A percentile compares a stretch with the other conserved stretches of the same genome.
phyloP scores from a whole-genome alignment of 805 yeast species.

The Candida xyloterini region DNA sequence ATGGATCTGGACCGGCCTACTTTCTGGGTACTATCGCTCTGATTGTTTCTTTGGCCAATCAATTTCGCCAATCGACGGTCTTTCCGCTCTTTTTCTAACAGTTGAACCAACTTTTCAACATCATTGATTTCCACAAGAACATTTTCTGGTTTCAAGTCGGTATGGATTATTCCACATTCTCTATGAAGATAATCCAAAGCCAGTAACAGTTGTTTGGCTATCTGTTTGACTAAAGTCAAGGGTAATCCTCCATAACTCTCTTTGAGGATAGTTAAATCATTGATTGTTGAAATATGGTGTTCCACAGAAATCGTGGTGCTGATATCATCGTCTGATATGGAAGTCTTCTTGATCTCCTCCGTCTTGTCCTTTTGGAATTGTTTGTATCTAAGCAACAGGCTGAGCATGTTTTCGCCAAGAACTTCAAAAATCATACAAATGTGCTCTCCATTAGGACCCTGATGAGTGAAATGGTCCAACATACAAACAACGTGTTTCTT shows the following conservation, averaged over 20 bases:
- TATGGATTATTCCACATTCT: slow-evolving; percentile 65
- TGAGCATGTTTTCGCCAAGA: slow-evolving; percentile 57
- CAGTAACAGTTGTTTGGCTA: slow-evolving; percentile 51
- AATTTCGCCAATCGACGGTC: slow-evolving; percentile 1
- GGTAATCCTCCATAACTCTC: slow-evolving; percentile 54
- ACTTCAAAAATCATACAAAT: slow-evolving; percentile 67
- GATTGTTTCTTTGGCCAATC: not conserved
- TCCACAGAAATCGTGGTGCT: slow-evolving; percentile 14
- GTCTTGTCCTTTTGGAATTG: slow-evolving; percentile 34
- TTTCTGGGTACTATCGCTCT: not conserved
- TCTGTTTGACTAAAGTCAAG: slow-evolving; percentile 49
- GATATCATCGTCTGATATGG: slow-evolving; percentile 9
- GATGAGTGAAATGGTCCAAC: slow-evolving; percentile 52
- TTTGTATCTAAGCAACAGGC: slow-evolving; percentile 47
- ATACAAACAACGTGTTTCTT: slow-evolving; percentile 49
- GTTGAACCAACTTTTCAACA: slow-evolving; percentile 47
- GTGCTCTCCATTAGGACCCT: slow-evolving; percentile 63
- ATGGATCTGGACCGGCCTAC: slow-evolving; percentile 21
- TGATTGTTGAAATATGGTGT: slow-evolving; percentile 26
- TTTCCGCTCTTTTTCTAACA: slow-evolving; percentile 38
- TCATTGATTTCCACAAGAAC: slow-evolving; percentile 53
- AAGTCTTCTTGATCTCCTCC: slow-evolving; percentile 22
- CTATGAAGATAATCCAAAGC: slow-evolving; percentile 59
- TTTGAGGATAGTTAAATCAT: slow-evolving; percentile 35
- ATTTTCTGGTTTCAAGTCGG: slow-evolving; percentile 77